phyloP scores from a whole-genome alignment of 495 filamentous ascomycete species.

The Aspergillus homomorphus region DNA sequence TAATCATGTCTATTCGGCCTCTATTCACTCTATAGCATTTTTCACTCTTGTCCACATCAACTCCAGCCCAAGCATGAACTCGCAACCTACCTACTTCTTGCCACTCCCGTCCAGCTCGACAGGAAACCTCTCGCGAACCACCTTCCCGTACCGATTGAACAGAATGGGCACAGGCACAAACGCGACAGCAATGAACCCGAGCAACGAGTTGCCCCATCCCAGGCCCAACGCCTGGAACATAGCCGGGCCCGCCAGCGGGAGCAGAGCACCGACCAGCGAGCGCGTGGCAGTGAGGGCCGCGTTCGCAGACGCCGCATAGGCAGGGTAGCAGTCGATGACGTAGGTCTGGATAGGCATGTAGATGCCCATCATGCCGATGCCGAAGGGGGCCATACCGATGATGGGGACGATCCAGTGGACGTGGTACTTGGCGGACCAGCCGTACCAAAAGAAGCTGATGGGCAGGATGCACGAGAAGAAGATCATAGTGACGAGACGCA shows the following conservation, averaged over 20 bases:
- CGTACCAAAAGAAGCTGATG: slow-evolving; percentile 33
- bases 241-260: slow-evolving; percentile 60
- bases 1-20: too few species aligned
- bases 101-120: slow-evolving; percentile 18
- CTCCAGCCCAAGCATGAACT: too few species aligned
- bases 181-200: slow-evolving; percentile 62
- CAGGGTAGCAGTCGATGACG: slow-evolving; percentile 31
- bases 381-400: slow-evolving; percentile 28
- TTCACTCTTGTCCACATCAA: too few species aligned
- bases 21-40: too few species aligned
- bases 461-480: slow-evolving; percentile 47
- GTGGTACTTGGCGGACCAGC: slow-evolving; percentile 27
- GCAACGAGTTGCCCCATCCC: slow-evolving; percentile 65
- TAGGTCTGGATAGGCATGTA: slow-evolving; percentile 35
- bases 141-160: slow-evolving; percentile 30
- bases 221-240: slow-evolving; percentile 60
- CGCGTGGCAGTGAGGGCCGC: slow-evolving; percentile 56
- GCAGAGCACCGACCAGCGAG: slow-evolving; percentile 56
- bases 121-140: slow-evolving; percentile 29
- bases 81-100: background rate
- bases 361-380: slow-evolving; percentile 26
- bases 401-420: slow-evolving; percentile 36
- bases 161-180: slow-evolving; percentile 36
- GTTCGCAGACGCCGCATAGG: slow-evolving; percentile 55
- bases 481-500: slow-evolving; percentile 64